A percentile compares a stretch with the other conserved stretches of the same genome.
Conservation (phyloP, 352 stramenopile species). For the Blastocystis sp. region DNA sequence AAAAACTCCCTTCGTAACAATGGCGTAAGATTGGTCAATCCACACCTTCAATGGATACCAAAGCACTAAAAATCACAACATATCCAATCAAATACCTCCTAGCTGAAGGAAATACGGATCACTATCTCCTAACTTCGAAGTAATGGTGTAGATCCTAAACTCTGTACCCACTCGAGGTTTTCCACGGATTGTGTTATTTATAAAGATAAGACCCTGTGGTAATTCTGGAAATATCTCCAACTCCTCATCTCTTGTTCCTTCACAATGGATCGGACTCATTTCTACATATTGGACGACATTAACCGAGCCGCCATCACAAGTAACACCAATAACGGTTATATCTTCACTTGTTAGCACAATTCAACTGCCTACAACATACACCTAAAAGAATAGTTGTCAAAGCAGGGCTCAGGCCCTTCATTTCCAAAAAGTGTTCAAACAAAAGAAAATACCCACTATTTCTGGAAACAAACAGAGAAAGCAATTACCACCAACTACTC, state of each 20-base stretch:
- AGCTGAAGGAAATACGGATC: neutral
- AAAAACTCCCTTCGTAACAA: neutral
- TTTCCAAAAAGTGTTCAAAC: too few species aligned
- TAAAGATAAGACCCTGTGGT: neutral
- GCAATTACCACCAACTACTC: slow-evolving; percentile 58
- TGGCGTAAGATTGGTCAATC: neutral
- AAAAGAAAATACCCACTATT: too few species aligned
- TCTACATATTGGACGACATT: neutral
- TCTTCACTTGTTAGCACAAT: too few species aligned
- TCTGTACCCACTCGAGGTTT: neutral
- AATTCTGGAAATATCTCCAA: neutral
- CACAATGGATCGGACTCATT: neutral
- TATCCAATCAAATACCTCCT: neutral
- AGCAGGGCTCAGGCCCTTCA: too few species aligned
- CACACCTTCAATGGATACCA: neutral
- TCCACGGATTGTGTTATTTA: neutral
- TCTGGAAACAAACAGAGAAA: too few species aligned
- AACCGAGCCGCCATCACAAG: neutral
- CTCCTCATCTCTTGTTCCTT: neutral
- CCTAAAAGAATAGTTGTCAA: too few species aligned
- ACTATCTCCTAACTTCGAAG: neutral
- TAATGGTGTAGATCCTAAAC: neutral
- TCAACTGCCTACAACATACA: too few species aligned
- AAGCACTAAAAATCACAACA: neutral
- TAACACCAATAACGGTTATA: neutral